phyloP scores from a whole-genome alignment of 2,329 filamentous ascomycete genomes.

The Trichophyton schoenleinii region DNA sequence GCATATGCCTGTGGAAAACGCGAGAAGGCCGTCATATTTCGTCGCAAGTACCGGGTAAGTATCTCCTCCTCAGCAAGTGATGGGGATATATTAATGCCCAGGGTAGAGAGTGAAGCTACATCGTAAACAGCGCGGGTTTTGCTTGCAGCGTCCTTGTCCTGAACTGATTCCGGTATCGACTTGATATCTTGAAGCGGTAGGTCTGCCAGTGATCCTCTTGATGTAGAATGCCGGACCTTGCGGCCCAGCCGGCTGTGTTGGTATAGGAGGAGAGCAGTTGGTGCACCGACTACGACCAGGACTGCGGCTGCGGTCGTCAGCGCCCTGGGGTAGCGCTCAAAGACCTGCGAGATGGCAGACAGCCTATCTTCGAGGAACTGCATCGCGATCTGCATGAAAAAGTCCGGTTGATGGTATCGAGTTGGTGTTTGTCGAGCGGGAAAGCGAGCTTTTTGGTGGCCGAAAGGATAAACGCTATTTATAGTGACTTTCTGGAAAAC shows the following conservation, averaged over 20 bases:
- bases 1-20: constrained; percentile 23
- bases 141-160: constrained; percentile 8
- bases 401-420: not conserved
- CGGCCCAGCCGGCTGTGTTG: constrained; percentile 17
- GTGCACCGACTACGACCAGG: constrained; percentile 13
- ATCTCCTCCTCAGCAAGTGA: constrained; percentile 13
- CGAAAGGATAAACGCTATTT: not conserved
- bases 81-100: constrained; percentile 15
- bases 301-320: not conserved
- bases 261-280: constrained; percentile 16
- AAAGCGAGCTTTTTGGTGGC: not conserved
- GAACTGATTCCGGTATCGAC: constrained; percentile 17
- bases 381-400: not conserved
- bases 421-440: not conserved
- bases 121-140: constrained; percentile 18
- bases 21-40: constrained; percentile 25
- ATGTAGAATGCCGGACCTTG: constrained; percentile 16
- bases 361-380: not conserved
- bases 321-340: not conserved
- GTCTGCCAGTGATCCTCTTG: constrained; percentile 13
- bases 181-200: constrained; percentile 12
- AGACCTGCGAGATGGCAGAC: not conserved
- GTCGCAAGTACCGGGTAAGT: constrained; percentile 21
- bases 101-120: constrained; percentile 13
- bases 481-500: not conserved